Evolutionary conservation across 2,329 filamentous ascomycete genomes (phyloP), one percentile per base, ranked within the genome.

Genomic region (Fusarium hainanense): DNA sequence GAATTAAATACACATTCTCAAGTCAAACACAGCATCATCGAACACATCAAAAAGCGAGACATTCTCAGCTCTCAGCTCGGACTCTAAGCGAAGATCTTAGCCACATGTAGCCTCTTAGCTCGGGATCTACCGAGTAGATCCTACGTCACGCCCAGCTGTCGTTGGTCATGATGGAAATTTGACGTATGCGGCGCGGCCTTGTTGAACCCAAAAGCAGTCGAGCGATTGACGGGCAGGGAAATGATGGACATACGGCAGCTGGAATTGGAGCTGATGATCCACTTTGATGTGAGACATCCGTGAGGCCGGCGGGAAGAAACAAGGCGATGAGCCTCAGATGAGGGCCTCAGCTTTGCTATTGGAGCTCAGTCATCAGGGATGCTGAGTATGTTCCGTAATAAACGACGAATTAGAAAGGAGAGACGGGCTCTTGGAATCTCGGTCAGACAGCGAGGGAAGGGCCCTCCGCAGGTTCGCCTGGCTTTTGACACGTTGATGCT

Each of bases 21-120:
- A 16, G 32, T 64, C 16, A 51, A 16, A 42, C 7, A 18, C 3
- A 8, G 46, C 59, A 64, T 64, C 61, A 65, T 65, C 18, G 37
- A 52, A 50, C 16, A 13, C 18, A 34, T 23, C 13, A 21, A 14
- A 14, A 41, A 32, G 30, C 25, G n/a, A 64, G 50, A 50, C 27
- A 51, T 21, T 42, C 34, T 58, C 46, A 58, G 40, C 27, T 65
- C 7, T 58, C 46, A 64, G 61, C 51, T 65, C 28, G n/a, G 51
- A 54, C 59, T 32, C 10, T 37, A 42, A 58, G 40, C 32, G 61
- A 65, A 28, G 37, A 64, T 64, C 61, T 41, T 65, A 5, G 20
- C 60, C 18, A 23, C 28, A 7, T 34, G 51, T 50, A 20, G n/a
- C 21, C 25, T 7, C 25, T 64, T 65, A 58, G 51, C 44, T 46